These are phyloP conservation scores for Colletotrichum sp. DNA, from an alignment of 2,329 filamentous ascomycete genomes.

Conservation along the genomic window DNA sequence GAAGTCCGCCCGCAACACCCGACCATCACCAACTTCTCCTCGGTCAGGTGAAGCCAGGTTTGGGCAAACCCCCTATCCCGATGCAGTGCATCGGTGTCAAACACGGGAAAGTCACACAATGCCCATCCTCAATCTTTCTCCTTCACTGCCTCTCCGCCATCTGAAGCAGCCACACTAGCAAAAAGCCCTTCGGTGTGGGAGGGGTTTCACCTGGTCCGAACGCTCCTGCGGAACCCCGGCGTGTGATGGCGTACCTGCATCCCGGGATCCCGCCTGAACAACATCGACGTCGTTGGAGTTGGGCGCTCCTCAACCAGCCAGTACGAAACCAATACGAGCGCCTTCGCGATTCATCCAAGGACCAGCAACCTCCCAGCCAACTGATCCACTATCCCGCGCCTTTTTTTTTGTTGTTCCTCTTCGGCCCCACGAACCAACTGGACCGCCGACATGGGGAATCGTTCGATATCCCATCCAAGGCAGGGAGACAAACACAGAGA, in stretches of 20 bases:
- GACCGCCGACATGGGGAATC: neutral
- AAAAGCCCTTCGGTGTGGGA: neutral
- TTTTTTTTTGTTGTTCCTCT: neutral
- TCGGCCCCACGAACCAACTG: neutral
- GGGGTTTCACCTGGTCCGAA: constrained; percentile 7
- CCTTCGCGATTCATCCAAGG: neutral
- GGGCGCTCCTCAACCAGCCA: neutral
- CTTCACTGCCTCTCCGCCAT: neutral
- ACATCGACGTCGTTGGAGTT: neutral
- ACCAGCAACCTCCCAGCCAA: neutral
- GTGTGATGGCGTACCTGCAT: neutral
- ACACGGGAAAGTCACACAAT: neutral
- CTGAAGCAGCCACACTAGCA: neutral
- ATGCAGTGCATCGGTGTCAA: neutral
- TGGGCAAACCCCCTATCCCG: neutral
- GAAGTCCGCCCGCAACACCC: neutral
- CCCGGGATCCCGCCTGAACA: neutral
- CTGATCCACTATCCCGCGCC: neutral
- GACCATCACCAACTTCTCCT: neutral
- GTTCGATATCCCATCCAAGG: constrained; percentile 4
- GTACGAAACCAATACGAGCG: neutral
- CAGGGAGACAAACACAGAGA: neutral
- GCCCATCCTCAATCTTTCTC: neutral
- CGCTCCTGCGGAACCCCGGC: neutral
- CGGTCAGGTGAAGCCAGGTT: neutral